Evolutionary conservation across 768 basidiomycete species (phyloP), one percentile per base, ranked within the genome.

Genomic region (Thelephora ganbajun): DNA sequence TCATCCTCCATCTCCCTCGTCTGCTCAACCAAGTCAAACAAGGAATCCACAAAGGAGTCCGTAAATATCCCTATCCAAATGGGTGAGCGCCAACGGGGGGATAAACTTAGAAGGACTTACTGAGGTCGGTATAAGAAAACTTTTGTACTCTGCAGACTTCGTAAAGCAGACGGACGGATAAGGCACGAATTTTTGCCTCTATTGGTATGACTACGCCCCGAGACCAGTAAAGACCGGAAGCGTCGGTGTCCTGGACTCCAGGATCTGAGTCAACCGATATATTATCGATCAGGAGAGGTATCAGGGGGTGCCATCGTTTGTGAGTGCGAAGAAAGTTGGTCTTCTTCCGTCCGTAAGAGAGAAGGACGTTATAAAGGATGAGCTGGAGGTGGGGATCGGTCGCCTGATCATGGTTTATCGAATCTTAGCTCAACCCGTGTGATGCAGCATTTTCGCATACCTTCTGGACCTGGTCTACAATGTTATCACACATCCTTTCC

Each of bases 71-170:
- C 91, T 94, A 54, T 3, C 35, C 39, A 5, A 54, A 37, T 14
- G 35, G 37, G 20, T 33, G 22, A 30, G 42, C 34, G n/a, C 43
- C 35, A 33, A n/a, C 22, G 37, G 36, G 33, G 23, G 33, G 5
- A 14, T 14, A 39, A 16, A 14, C 41, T 33, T 4, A 23, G 36
- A 30, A 41, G 16, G 43, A 69, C 84, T 53, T 57, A 89, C 90
- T 70, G n/a, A 97, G 65, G 61, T 96, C 93, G 43, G 74, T 72
- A 14, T 75, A 61, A 6, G 79, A 76, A 50, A 94, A 63, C 54
- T 85, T 89, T 61, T 94, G 92, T 45, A 96, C 83, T 45, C 90
- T 71, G 61, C 90, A 93, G 6, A 97, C 83, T 65, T 98, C 92
- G 54, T 97, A 99, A 49, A 99, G 68, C 33, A 94, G 60, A 49